Evolutionary conservation across 2,329 filamentous ascomycete species (phyloP), one percentile per base, ranked within the genome.

Genomic region (Aspergillus ochraceus): DNA sequence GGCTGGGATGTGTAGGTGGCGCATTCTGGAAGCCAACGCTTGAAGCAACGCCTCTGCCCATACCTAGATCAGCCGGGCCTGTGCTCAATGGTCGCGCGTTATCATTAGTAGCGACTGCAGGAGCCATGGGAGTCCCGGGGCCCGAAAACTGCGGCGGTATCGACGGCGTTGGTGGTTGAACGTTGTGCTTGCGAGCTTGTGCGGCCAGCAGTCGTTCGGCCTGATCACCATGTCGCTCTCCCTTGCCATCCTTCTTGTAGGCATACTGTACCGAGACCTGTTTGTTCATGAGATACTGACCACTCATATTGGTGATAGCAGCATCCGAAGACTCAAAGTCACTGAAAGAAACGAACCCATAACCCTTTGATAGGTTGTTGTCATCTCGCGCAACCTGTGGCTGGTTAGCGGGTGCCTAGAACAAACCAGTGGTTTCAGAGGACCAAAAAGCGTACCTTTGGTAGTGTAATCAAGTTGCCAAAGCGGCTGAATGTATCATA

Each of bases 181-280:
- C 90, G 70, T 97, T 97, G 76, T 97, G 91, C 74, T 93, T 94
- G 79, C 94, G 94, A 59, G 93, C 95, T 78, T 97, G 91, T 29
- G 90, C 88, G 30, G 95, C 95, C 51, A 99, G 86, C 81, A 92
- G 90, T 71, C 95, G 85, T 79, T 99, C 95, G 30, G 95, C 95
- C 68, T 92, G 86, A 74, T 99, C 95, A 69, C 95, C 95, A 74
- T 99, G 95, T 60, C 95, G 84, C 79, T 98, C 94, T 68, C 94
- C 94, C 80, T 97, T 97, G 67, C 95, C 95, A 71, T 99, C 95
- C 79, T 98, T 98, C 84, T 99, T 99, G 85, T 97, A 98, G 45
- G 95, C 95, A 76, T 98, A 99, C 77, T 98, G 94, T 49, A 99
- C 95, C 2, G 90, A 91, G 68, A 98, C 90, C 76, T 97, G 91